A percentile compares a stretch with the other conserved stretches of the same genome.
phyloP scores from a whole-genome alignment of 805 yeast species.

The Hanseniaspora occidentalis region DNA sequence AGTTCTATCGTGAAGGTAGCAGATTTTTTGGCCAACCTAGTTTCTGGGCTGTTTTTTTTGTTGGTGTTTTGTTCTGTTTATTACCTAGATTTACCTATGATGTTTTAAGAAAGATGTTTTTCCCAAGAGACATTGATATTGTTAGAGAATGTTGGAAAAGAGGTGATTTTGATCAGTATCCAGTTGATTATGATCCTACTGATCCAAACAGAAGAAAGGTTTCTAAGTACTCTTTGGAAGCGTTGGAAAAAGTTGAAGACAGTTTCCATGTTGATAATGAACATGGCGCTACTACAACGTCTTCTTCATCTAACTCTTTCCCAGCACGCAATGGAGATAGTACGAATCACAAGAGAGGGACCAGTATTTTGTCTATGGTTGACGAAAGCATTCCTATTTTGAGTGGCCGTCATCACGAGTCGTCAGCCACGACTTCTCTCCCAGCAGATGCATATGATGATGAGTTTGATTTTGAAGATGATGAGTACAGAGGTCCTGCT shows the following conservation, averaged over 20 bases:
- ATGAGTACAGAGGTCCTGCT: no score
- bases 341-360: background rate
- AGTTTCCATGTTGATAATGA: background rate
- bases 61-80: constrained; percentile 53
- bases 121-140: constrained; percentile 61
- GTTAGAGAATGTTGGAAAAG: constrained; percentile 55
- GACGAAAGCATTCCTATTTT: background rate
- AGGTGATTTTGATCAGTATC: constrained; percentile 60
- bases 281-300: no score
- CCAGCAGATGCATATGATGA: background rate
- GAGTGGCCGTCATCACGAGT: background rate
- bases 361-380: background rate
- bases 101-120: constrained; percentile 36
- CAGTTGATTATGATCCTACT: constrained; percentile 64
- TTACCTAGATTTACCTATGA: constrained; percentile 58
- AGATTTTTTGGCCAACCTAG: constrained; percentile 47
- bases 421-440: background rate
- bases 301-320: no score
- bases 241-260: background rate
- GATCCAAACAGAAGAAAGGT: constrained; percentile 54
- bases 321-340: background rate
- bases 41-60: constrained; percentile 56
- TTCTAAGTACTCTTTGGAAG: constrained; percentile 28
- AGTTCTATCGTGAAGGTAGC: constrained; percentile 55
- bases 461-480: background rate